phyloP scores from a whole-genome alignment of 169 alveolate genomes.

The Perkinsus olseni region DNA sequence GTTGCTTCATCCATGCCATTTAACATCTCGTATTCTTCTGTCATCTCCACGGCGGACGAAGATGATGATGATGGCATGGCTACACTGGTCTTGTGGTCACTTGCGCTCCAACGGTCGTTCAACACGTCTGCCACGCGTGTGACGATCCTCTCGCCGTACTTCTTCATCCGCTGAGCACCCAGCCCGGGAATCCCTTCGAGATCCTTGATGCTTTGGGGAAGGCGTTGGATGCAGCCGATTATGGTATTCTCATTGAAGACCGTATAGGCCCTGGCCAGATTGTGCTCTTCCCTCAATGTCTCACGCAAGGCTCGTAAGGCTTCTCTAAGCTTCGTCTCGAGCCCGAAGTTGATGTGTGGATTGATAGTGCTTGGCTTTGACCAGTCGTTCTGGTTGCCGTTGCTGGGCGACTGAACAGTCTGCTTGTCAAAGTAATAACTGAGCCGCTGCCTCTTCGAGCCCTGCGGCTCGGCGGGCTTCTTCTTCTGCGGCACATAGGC shows the following conservation, averaged over 20 bases:
- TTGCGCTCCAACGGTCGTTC: neutral
- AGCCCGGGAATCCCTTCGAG: neutral
- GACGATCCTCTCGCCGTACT: neutral
- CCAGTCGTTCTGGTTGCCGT: neutral
- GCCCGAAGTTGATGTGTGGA: neutral
- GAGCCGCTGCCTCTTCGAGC: neutral
- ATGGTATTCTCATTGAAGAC: neutral
- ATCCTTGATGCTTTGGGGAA: neutral
- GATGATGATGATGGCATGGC: neutral
- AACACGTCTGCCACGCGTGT: neutral
- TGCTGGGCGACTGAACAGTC: neutral
- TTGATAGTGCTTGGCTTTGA: neutral
- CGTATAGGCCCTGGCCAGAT: neutral
- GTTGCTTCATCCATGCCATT: neutral
- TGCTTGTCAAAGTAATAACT: neutral
- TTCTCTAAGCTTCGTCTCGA: neutral
- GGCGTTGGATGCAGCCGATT: neutral
- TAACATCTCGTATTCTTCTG: neutral
- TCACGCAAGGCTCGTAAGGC: neutral
- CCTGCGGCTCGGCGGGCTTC: neutral
- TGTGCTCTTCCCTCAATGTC: neutral
- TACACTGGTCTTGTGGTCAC: neutral
- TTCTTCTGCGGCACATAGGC: neutral
- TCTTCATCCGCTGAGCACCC: neutral
- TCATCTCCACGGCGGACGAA: neutral